Conservation (phyloP, 208 protist species). For the Spongospora subterranea region DNA sequence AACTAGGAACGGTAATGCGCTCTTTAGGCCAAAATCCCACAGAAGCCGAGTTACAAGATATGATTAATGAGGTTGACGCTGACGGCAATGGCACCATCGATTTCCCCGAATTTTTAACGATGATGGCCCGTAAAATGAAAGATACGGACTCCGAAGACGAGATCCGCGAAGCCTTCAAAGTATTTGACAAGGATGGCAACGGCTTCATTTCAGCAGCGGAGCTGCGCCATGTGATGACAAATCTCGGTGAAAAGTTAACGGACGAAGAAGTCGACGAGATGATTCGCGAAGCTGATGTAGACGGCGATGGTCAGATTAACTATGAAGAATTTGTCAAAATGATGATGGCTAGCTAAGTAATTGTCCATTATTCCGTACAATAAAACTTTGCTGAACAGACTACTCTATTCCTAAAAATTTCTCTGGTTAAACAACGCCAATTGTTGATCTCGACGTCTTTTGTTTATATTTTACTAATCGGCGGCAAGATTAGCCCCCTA, state of each 20-base stretch:
- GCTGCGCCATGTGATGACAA: conserved; percentile 76
- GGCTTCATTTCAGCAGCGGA: conserved; percentile 79
- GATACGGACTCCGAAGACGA: conserved; percentile 78
- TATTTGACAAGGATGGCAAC: conserved; percentile 81
- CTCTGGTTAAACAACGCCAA: background rate
- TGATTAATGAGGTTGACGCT: conserved; percentile 94
- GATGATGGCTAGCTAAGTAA: conserved; percentile 71
- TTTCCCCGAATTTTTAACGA: conserved; percentile 87
- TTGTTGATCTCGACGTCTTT: background rate
- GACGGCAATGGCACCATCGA: conserved; percentile 97
- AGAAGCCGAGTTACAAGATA: conserved; percentile 89
- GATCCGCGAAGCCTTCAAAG: conserved; percentile 79
- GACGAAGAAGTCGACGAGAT: conserved; percentile 80
- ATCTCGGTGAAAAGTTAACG: conserved; percentile 78
- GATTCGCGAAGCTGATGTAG: conserved; percentile 77
- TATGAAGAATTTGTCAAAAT: conserved; percentile 81
- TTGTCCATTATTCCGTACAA: background rate
- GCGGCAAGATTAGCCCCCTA: conserved; percentile 8
- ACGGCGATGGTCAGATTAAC: conserved; percentile 78
- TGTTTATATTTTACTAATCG: background rate
- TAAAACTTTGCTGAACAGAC: background rate
- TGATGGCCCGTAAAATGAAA: conserved; percentile 75
- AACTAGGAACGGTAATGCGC: conserved; percentile 98
- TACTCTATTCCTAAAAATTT: background rate
- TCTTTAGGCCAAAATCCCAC: conserved; percentile 89